These are phyloP conservation scores for Ascodesmis nigricans DNA, from an alignment of 495 filamentous ascomycete genomes.

Conservation along the genomic window DNA sequence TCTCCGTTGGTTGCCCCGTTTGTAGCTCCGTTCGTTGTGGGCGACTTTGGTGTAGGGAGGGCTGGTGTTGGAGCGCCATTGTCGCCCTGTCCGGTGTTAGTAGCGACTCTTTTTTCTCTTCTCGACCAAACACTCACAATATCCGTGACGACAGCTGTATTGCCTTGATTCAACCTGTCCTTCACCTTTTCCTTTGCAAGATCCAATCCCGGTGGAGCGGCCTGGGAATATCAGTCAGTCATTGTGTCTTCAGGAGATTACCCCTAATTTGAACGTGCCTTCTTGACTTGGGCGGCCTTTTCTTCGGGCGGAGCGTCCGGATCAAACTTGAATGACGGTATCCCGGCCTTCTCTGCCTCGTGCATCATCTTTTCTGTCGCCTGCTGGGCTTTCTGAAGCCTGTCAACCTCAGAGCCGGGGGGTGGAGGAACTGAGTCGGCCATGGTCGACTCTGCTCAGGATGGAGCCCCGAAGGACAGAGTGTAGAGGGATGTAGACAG, in stretches of 20 bases:
- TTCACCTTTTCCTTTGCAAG: slow-evolving; percentile 9
- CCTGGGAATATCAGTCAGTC: slow-evolving; percentile 6
- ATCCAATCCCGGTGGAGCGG: slow-evolving; percentile 12
- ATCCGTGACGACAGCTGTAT: slow-evolving; percentile 2
- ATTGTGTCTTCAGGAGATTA: neutral
- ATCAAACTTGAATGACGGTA: slow-evolving; percentile 63
- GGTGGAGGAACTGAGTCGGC: slow-evolving; percentile 10
- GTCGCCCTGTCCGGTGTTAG: slow-evolving; percentile 10
- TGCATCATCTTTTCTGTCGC: slow-evolving; percentile 48
- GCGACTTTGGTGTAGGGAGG: too few species aligned
- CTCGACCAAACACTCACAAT: slow-evolving; percentile 4
- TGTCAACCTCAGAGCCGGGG: slow-evolving; percentile 5
- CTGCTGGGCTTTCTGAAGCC: slow-evolving; percentile 29
- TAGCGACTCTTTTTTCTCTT: slow-evolving; percentile 5
- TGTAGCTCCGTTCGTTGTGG: slow-evolving; percentile 6
- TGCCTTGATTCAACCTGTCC: neutral
- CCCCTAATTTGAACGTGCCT: slow-evolving; percentile 35
- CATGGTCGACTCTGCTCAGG: slow-evolving; percentile 10
- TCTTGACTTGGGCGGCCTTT: slow-evolving; percentile 56
- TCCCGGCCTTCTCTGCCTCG: slow-evolving; percentile 54
- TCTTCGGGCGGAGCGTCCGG: slow-evolving; percentile 64
- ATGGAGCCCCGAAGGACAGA: slow-evolving; percentile 5
- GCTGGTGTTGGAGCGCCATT: too few species aligned
- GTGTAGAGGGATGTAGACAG: too few species aligned
- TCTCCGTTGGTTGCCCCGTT: neutral